Evolutionary conservation across 2,329 filamentous ascomycete genomes (phyloP).

Genomic region (Bipolaris oryzae): DNA sequence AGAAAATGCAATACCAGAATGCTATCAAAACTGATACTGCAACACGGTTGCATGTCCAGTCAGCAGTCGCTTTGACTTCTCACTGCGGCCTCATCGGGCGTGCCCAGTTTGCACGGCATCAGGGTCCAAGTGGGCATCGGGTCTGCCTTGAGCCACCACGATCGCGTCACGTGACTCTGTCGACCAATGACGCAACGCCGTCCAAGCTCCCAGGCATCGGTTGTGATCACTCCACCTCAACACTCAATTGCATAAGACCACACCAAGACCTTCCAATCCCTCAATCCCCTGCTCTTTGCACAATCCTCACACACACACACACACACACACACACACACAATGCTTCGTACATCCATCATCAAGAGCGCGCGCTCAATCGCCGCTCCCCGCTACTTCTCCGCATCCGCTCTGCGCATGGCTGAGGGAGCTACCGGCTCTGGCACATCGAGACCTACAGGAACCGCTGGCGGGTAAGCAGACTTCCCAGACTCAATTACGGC

Average conservation of each 20-base stretch:
- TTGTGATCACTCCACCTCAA: constrained; percentile 35
- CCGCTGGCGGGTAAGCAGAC: constrained; percentile 42
- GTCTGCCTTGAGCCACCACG: neutral
- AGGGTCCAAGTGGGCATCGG: constrained; percentile 1
- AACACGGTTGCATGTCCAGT: neutral
- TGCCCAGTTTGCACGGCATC: neutral
- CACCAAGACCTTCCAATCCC: constrained; percentile 13
- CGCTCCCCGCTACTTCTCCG: constrained; percentile 51
- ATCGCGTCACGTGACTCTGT: constrained; percentile 16
- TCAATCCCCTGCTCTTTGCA: constrained; percentile 9
- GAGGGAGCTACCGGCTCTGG: constrained; percentile 55
- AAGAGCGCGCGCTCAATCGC: constrained; percentile 49
- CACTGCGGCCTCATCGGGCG: neutral
- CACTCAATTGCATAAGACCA: constrained; percentile 24
- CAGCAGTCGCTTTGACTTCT: neutral
- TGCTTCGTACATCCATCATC: constrained; percentile 49
- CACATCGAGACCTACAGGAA: constrained; percentile 49
- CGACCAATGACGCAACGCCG: constrained; percentile 32
- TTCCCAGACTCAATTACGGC: neutral
- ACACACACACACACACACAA: too few species aligned
- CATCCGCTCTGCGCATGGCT: constrained; percentile 51
- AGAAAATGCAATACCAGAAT: neutral
- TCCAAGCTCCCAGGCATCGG: constrained; percentile 25
- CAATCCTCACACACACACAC: constrained; percentile 14
- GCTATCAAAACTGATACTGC: neutral